phyloP scores from a whole-genome alignment of 108 stramenopile species.

The Mayamaea pseudoterrestris region DNA sequence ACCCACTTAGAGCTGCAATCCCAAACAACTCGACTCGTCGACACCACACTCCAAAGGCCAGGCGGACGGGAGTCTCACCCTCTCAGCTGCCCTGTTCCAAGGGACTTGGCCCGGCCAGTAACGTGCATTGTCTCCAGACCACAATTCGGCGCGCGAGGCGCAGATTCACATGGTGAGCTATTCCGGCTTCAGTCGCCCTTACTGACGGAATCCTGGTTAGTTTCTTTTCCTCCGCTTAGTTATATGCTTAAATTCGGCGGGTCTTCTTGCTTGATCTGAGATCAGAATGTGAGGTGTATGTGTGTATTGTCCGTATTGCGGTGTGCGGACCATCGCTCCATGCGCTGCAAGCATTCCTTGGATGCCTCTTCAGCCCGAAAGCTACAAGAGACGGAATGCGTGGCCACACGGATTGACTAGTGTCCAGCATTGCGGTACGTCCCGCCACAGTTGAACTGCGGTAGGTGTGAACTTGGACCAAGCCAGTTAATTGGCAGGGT shows the following conservation, averaged over 20 bases:
- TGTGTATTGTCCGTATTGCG: neutral
- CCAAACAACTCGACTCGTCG: constrained; percentile 15
- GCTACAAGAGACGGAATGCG: constrained; percentile 12
- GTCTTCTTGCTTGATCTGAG: constrained; percentile 81
- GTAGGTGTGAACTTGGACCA: constrained; percentile 4
- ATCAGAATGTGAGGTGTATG: constrained; percentile 21
- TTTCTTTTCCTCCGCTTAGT: constrained; percentile 96
- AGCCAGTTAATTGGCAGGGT: neutral
- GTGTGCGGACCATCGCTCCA: neutral
- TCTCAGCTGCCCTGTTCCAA: constrained; percentile 84
- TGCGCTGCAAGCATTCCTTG: neutral
- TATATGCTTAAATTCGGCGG: constrained; percentile 98
- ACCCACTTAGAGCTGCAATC: constrained; percentile 85
- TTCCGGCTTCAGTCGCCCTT: constrained; percentile 94
- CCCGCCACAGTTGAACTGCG: too few species aligned
- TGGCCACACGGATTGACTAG: neutral
- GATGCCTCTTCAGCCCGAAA: neutral
- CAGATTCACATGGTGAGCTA: constrained; percentile 82
- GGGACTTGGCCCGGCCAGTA: constrained; percentile 73
- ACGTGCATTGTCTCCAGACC: constrained; percentile 64
- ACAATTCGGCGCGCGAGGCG: constrained; percentile 62
- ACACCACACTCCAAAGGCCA: constrained; percentile 12
- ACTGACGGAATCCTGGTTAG: constrained; percentile 92
- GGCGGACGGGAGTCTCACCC: constrained; percentile 92
- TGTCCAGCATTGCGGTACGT: too few species aligned